Conservation (phyloP, 1,284 basidiomycete species). For the Heterobasidion irregulare region DNA sequence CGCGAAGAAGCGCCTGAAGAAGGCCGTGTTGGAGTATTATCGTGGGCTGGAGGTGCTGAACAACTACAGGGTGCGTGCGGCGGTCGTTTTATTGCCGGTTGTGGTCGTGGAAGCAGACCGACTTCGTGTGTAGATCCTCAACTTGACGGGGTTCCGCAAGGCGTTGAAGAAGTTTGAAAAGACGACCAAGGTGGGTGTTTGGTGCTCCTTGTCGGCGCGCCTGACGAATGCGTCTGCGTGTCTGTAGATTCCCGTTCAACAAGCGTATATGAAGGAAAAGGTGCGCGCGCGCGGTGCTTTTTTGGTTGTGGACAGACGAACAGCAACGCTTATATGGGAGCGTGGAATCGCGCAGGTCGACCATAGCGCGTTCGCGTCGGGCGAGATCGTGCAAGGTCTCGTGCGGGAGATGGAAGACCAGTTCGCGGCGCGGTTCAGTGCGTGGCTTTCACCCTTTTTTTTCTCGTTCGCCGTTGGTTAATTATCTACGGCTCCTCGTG, state of each 20-base stretch:
- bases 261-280: slow-evolving; percentile 71
- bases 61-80: slow-evolving; percentile 70
- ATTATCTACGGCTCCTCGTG: not conserved
- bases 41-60: slow-evolving; percentile 75
- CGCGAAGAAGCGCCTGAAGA: slow-evolving; percentile 78
- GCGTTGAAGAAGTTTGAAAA: slow-evolving; percentile 94
- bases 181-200: slow-evolving; percentile 48
- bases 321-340: not conserved
- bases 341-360: slow-evolving; percentile 40
- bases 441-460: slow-evolving; percentile 15
- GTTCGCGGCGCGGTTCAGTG: slow-evolving; percentile 72
- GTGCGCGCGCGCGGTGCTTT: slow-evolving; percentile 24
- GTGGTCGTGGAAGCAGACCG: not conserved
- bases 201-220: not conserved
- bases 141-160: slow-evolving; percentile 87
- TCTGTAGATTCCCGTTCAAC: slow-evolving; percentile 47
- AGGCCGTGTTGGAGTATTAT: slow-evolving; percentile 83
- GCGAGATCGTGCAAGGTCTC: slow-evolving; percentile 55
- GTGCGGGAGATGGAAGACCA: slow-evolving; percentile 68
- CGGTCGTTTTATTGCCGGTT: not conserved
- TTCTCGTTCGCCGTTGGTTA: not conserved
- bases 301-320: not conserved
- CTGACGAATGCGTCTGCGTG: not conserved
- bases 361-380: slow-evolving; percentile 51
- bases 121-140: slow-evolving; percentile 54